phyloP scores from a whole-genome alignment of 208 protist genomes.

The Perkinsela sp. region DNA sequence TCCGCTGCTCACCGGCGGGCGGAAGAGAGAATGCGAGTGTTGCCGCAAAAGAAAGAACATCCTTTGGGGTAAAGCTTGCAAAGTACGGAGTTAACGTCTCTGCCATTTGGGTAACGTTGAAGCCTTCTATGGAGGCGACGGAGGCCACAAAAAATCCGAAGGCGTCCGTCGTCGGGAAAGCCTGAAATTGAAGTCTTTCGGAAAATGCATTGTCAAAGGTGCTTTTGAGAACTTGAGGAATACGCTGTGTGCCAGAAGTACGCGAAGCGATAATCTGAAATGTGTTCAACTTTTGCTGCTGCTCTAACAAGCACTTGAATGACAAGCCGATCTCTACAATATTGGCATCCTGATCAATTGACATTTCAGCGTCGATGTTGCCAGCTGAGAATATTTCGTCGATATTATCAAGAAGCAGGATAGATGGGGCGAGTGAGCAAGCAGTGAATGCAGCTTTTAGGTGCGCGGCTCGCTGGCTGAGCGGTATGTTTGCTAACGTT shows the following conservation, averaged over 20 bases:
- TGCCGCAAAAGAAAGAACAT: not conserved
- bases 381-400: constrained; percentile 27
- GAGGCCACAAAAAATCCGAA: not conserved
- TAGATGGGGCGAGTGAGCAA: constrained; percentile 13
- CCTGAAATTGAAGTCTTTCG: not conserved
- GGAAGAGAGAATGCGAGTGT: not conserved
- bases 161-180: not conserved
- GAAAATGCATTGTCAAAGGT: not conserved
- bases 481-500: not conserved
- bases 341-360: not conserved
- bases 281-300: not conserved
- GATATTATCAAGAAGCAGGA: constrained; percentile 53
- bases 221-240: not conserved
- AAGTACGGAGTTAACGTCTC: not conserved
- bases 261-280: not conserved
- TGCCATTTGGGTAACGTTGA: too few relatives aligned
- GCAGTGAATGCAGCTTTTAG: constrained; percentile 1
- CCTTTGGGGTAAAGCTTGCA: not conserved
- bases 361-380: not conserved
- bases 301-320: not conserved
- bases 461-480: not conserved
- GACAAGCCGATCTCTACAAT: not conserved
- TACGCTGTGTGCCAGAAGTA: not conserved
- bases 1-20: not conserved
- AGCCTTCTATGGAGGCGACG: too few relatives aligned